phyloP scores from a whole-genome alignment of 2,329 filamentous ascomycete species.

The Ilyonectria destructans region DNA sequence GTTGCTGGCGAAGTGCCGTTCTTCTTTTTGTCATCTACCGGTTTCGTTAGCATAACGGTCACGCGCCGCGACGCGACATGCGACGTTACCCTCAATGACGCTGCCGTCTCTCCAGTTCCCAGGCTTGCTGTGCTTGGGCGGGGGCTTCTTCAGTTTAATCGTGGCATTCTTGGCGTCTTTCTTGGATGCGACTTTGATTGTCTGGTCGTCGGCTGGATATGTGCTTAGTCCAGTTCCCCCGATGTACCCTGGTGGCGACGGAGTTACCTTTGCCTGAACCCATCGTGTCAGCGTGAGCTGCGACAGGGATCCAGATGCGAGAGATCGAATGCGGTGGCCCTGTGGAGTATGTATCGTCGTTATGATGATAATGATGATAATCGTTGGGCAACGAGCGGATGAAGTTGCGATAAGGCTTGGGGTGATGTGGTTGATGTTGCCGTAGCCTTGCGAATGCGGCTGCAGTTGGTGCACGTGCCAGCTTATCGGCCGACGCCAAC shows the following conservation, averaged over 20 bases:
- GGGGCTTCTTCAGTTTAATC: conserved; percentile 76
- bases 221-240: conserved; percentile 36
- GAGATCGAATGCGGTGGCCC: background rate
- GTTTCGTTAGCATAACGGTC: conserved; percentile 21
- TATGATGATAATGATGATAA: conserved; percentile 26
- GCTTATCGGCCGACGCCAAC: conserved; percentile 36
- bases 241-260: conserved; percentile 29
- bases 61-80: conserved; percentile 28
- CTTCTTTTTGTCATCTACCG: conserved; percentile 70
- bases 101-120: conserved; percentile 82
- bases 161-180: conserved; percentile 66
- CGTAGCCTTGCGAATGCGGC: conserved; percentile 40
- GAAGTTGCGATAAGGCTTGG: conserved; percentile 37
- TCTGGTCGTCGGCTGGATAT: conserved; percentile 68
- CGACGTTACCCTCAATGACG: conserved; percentile 71
- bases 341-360: background rate
- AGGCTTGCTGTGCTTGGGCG: conserved; percentile 75
- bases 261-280: conserved; percentile 52
- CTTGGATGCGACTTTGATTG: conserved; percentile 76
- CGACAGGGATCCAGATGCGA: background rate
- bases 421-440: conserved; percentile 38
- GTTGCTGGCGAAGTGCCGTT: conserved; percentile 61
- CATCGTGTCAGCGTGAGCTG: conserved; percentile 33
- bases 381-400: conserved; percentile 24
- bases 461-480: conserved; percentile 45